Evolutionary conservation across 495 filamentous ascomycete species (phyloP).

Genomic region (Penicillium argentinense): DNA sequence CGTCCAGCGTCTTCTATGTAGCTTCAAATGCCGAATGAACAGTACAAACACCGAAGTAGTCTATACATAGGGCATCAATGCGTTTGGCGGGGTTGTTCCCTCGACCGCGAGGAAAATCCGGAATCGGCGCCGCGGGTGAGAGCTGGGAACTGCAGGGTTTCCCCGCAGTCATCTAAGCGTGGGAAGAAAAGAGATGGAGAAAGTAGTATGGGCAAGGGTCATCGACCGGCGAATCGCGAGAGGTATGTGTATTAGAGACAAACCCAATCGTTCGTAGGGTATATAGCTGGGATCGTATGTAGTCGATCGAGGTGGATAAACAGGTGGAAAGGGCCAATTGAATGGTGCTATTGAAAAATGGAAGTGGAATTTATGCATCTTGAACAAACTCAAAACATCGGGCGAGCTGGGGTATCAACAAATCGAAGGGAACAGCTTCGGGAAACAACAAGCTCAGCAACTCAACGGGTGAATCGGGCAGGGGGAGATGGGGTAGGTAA

Average conservation of each 20-base stretch:
- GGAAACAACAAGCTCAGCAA: slow-evolving; percentile 16
- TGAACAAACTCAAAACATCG: slow-evolving; percentile 22
- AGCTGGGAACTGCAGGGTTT: no score
- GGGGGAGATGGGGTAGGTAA: background rate
- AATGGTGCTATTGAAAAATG: slow-evolving; percentile 18
- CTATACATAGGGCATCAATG: no score
- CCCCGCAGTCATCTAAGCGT: no score
- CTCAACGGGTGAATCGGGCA: background rate
- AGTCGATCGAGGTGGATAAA: slow-evolving; percentile 11
- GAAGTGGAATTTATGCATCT: slow-evolving; percentile 20
- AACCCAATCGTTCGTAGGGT: background rate
- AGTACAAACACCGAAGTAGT: background rate
- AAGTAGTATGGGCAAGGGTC: background rate
- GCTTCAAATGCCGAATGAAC: background rate
- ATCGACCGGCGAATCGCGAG: background rate
- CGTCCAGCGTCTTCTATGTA: background rate
- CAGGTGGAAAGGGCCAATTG: slow-evolving; percentile 1
- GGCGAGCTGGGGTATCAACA: slow-evolving; percentile 47
- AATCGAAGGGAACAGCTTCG: slow-evolving; percentile 18
- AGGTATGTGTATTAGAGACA: background rate
- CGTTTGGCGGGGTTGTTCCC: no score
- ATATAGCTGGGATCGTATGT: slow-evolving; percentile 17
- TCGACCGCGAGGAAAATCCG: no score
- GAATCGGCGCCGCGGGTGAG: no score
- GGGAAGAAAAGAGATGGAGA: background rate